Conservation (phyloP, 1,284 basidiomycete species). For the Malassezia restricta region DNA sequence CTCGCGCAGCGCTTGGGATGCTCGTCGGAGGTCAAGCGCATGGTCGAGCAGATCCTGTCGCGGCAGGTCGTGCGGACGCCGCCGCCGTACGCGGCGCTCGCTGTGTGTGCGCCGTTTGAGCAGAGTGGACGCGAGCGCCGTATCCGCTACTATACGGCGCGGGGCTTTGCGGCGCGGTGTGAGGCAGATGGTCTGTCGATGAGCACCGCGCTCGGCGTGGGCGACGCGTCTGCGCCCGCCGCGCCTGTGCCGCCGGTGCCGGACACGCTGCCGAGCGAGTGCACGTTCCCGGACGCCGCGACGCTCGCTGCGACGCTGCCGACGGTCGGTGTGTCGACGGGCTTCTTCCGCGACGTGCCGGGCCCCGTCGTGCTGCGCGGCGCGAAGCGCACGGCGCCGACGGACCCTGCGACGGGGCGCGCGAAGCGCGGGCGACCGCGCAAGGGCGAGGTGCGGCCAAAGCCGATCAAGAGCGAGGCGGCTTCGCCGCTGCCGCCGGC, state of each 20-base stretch:
- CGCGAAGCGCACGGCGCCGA: background rate
- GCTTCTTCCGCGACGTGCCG: constrained; percentile 9
- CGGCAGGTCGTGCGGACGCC: background rate
- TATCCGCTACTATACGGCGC: constrained; percentile 13
- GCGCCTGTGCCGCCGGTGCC: background rate
- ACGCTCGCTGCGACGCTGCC: background rate
- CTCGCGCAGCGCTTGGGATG: constrained; percentile 6
- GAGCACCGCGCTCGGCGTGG: constrained; percentile 4
- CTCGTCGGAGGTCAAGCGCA: constrained; percentile 14
- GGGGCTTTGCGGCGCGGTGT: constrained; percentile 5
- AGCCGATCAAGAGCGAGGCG: background rate
- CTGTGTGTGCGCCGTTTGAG: constrained; percentile 15
- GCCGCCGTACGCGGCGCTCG: constrained; percentile 6
- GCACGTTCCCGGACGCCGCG: background rate
- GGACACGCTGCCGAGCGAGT: constrained; percentile 7
- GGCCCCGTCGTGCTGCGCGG: constrained; percentile 8
- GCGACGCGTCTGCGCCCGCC: background rate
- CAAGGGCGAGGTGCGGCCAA: background rate
- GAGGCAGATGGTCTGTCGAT: constrained; percentile 3
- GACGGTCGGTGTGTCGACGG: background rate
- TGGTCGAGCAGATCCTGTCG: constrained; percentile 15
- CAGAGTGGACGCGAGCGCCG: constrained; percentile 16
- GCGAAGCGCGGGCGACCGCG: constrained; percentile 15
- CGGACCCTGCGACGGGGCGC: constrained; percentile 10
- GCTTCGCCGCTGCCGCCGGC: background rate